Evolutionary conservation across 2,329 filamentous ascomycete genomes (phyloP).

Genomic region (Epichloe scottii): DNA sequence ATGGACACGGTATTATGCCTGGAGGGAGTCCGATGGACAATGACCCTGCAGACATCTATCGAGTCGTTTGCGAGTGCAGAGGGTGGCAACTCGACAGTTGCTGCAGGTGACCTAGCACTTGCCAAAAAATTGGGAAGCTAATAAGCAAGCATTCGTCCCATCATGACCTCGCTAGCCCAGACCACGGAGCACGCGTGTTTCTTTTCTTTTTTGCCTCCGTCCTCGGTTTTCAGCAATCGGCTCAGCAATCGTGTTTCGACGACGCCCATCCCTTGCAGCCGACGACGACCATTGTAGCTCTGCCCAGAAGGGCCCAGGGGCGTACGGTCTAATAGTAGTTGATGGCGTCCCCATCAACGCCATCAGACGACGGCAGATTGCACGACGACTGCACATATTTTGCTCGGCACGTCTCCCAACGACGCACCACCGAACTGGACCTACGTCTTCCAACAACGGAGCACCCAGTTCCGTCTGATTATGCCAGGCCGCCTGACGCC

Average conservation of each 20-base stretch:
- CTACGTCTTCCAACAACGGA: background rate
- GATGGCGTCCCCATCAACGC: constrained; percentile 1
- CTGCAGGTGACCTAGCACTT: background rate
- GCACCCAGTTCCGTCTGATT: background rate
- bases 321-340: background rate
- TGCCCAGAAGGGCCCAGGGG: background rate
- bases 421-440: background rate
- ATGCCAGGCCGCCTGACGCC: background rate
- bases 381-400: constrained; percentile 1
- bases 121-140: no score
- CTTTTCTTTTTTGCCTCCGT: no score
- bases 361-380: constrained; percentile 4
- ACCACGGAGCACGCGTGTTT: no score
- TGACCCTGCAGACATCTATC: background rate
- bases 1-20: no score
- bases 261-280: no score
- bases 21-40: no score
- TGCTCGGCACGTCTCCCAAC: background rate
- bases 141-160: no score
- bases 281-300: background rate
- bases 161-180: no score
- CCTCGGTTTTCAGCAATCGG: no score
- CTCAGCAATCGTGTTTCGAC: no score
- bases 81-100: background rate
- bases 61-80: background rate